Evolutionary conservation across 1,284 basidiomycete species (phyloP).

Genomic region (Prillingera fragicola): DNA sequence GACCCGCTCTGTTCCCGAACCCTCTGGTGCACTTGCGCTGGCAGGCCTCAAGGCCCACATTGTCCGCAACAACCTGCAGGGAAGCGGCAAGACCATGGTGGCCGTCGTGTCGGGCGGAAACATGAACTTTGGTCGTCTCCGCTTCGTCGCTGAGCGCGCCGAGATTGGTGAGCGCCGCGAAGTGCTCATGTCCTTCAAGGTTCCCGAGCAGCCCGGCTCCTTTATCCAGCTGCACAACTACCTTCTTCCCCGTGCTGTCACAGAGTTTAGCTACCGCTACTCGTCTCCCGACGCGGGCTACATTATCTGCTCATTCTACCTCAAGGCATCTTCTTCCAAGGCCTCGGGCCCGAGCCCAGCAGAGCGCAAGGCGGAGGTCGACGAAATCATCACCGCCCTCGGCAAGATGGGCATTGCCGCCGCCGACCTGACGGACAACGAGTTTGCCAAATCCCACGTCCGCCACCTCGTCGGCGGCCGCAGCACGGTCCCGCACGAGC

Average conservation of each 20-base stretch:
- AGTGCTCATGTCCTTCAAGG: conserved; percentile 83
- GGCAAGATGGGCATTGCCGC: conserved; percentile 68
- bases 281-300: conserved; percentile 60
- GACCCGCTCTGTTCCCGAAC: conserved; percentile 90
- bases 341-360: conserved; percentile 45
- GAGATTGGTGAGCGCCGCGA: conserved; percentile 94
- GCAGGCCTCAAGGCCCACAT: conserved; percentile 92
- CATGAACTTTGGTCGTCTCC: conserved; percentile 95
- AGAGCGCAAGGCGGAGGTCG: conserved; percentile 63
- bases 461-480: conserved; percentile 91
- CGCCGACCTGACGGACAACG: conserved; percentile 86
- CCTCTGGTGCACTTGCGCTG: conserved; percentile 88
- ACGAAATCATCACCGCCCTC: conserved; percentile 60
- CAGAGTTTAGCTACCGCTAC: conserved; percentile 96
- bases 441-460: conserved; percentile 90
- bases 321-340: conserved; percentile 54
- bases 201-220: conserved; percentile 89
- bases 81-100: conserved; percentile 80
- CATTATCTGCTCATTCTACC: conserved; percentile 78
- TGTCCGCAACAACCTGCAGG: conserved; percentile 68
- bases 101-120: conserved; percentile 93
- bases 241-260: conserved; percentile 85
- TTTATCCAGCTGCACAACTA: conserved; percentile 81
- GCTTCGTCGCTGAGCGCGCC: conserved; percentile 96
- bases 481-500: conserved; percentile 69